Evolutionary conservation across 371 early-diverging fungal genomes (phyloP), one percentile per base, ranked within the genome.

Genomic region (Mucor racemosus): DNA sequence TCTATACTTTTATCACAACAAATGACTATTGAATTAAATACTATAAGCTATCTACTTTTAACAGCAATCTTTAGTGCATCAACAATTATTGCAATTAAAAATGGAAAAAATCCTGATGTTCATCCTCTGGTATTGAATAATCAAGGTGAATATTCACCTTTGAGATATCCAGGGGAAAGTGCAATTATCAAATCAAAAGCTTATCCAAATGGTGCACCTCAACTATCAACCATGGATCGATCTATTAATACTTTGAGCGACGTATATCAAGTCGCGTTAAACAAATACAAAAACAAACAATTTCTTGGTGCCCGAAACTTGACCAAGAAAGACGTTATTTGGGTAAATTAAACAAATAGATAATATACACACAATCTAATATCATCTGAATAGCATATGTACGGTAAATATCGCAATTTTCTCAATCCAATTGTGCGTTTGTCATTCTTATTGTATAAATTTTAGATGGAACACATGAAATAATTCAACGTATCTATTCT

Each of bases 111-210:
- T 62, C 89, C 91, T 34, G 92, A 92, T 70, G 75, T 88, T 10
- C 90, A 92, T 62, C 92, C 91, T 11, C 77, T 87, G 31, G 68
- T 86, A 19, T 78, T 92, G 11, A 75, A 86, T 9, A 76, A 81
- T 53, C 93, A 92, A 72, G 73, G 87, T 3, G 71, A 79, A 5
- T 76, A 84, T 57, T 65, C 82, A 39, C 64, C 63, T 11, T 7
- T 9, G 26, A 26, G 26, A n/a, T n/a, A n/a, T 63, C 59, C 79
- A 19, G 77, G 77, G 54, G 92, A 92, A 72, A 80, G 86, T 3
- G 84, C 87, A 36, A 74, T 89, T 6, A 41, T 88, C 69, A 80
- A 91, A 57, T 80, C 89, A 62, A 87, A 86, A 65, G 39, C 66
- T 33, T 72, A 82, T 36, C 84, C 90, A 21, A 73, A 73, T 57